Base-by-base conservation (phyloP, 306 rosid genomes). In the Gynostemma pentaphyllum region DNA sequence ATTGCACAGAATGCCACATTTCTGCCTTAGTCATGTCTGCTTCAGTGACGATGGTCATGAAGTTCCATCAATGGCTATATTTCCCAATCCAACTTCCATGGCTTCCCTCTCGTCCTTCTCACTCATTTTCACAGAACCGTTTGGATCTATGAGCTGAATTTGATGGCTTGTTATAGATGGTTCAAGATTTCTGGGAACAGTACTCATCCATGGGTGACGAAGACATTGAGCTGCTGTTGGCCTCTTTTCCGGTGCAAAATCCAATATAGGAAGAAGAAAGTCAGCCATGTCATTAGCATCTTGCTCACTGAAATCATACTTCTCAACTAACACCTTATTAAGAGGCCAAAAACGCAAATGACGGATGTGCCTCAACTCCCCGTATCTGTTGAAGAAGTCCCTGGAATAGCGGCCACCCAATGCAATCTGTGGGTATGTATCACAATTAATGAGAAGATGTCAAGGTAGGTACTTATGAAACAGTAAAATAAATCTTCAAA, bases 311-410 rank as follows among this genome's bases (percentile, higher is more conserved):
- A 89, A 80, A 42, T 78, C 81, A 15, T 89, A 89, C 78, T 89
- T 89, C 86, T 89, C 95, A 57, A 24, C 21, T 41, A 89, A 82
- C 54, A 89, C 95, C 71, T 89, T 89, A 62, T 62, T 81, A 60
- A 89, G 70, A 0, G 95, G 97, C 97, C 95, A 86, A 69, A 89
- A 82, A 32, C 95, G 89, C 76, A 89, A 72, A 24, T 79, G 72
- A 9, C 83, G 85, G 45, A 89, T 89, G 56, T 89, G 97, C 78
- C 90, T 89, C 67, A 89, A 48, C 69, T 87, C 95, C 14, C 95
- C 95, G 69, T 81, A 66, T 72, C 89, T 80, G 62, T 84, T 86
- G 70, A 89, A 89, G 75, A 77, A 89, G 59, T 89, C 94, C 59
- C 86, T 83, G 39, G 97, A 89, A 70, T 84, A 87, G 37, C 92